These are phyloP conservation scores for Bryum argenteum DNA, from an alignment of 225 moss, liverwort and hornwort genomes.

Conservation along the genomic window DNA sequence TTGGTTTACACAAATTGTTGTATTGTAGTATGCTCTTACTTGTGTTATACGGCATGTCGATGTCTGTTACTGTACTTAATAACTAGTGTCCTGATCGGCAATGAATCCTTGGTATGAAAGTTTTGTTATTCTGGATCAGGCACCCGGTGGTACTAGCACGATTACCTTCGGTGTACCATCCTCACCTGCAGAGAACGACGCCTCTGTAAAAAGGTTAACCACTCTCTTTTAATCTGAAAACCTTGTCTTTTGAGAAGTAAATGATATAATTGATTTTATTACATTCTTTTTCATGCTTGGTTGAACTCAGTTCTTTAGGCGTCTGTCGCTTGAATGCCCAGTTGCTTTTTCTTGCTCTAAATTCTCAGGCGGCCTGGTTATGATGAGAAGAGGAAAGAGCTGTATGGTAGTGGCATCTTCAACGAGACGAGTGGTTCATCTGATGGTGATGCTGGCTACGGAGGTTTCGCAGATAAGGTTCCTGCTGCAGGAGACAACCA, in stretches of 20 bases:
- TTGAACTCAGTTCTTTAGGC: neutral
- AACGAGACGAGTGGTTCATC: conserved; percentile 56
- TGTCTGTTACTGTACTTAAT: neutral
- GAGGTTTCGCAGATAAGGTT: conserved; percentile 57
- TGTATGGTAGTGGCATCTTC: conserved; percentile 95
- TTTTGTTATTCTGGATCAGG: conserved; percentile 50
- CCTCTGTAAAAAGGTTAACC: conserved; percentile 67
- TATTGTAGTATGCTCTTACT: too few species aligned
- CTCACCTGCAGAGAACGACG: conserved; percentile 75
- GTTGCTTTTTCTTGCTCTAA: conserved; percentile 18
- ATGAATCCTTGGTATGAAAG: conserved; percentile 8
- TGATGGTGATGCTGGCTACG: conserved; percentile 54
- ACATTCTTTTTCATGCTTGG: neutral
- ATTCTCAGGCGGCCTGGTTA: conserved; percentile 56
- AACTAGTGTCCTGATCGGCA: conserved; percentile 4
- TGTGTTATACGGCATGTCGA: neutral
- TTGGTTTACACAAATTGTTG: neutral
- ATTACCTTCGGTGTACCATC: conserved; percentile 75
- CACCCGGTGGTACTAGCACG: conserved; percentile 75
- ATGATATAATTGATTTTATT: conserved; percentile 5
- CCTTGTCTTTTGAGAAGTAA: neutral
- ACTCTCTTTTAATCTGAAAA: conserved; percentile 7
- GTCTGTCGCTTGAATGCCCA: neutral
- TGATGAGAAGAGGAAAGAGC: conserved; percentile 84
- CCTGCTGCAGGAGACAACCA: conserved; percentile 71